Base-by-base conservation (phyloP, 2,329 filamentous ascomycete species). In the Xylaria sp. region DNA sequence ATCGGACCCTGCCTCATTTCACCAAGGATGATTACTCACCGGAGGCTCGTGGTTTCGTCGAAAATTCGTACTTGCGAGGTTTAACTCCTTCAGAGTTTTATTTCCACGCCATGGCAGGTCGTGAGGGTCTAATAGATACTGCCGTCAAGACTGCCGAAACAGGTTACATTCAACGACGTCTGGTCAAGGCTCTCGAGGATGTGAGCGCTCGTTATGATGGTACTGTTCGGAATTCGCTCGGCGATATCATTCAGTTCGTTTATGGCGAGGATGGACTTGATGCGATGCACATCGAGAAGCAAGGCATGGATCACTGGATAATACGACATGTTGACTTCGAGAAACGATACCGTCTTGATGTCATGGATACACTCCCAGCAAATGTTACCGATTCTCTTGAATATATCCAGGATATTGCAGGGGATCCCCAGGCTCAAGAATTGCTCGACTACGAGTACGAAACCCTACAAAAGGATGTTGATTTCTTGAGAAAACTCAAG, bases 61-160 rank as follows among this genome's bases (percentile, higher is more conserved):
- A 99, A 82, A 99, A 99, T 83, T 99, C 96, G 0, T 99, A 99
- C 76, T 88, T 99, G 13, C 93, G 96, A 85, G 96, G 96, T 65
- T 84, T 99, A 68, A 99, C 97, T 0, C 96, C 96, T 0, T 91
- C 93, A 0, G 96, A 99, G 75, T 99, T 99, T 84, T 99, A 98
- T 85, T 99, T 99, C 87, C 96, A 99, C 88, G 96, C 96, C 78
- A 99, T 99, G 96, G 96, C 96, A 86, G 96, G 96, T 93, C 91
- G 96, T 85, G 96, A 99, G 83, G 96, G 96, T 97, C 87, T 99
- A 64, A 99, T 99, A 76, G 96, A 99, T 87, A 99, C 96, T 61
- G 96, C 96, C 73, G 97, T 99, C 83, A 99, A 99, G 88, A 99
- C 96, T 73, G 96, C 96, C 23, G 97, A 99, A 82, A 99, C 97